A percentile compares a stretch with the other conserved stretches of the same genome.
Evolutionary conservation across 129 eudicot genomes (phyloP).

Genomic region (Lonicera japonica): DNA sequence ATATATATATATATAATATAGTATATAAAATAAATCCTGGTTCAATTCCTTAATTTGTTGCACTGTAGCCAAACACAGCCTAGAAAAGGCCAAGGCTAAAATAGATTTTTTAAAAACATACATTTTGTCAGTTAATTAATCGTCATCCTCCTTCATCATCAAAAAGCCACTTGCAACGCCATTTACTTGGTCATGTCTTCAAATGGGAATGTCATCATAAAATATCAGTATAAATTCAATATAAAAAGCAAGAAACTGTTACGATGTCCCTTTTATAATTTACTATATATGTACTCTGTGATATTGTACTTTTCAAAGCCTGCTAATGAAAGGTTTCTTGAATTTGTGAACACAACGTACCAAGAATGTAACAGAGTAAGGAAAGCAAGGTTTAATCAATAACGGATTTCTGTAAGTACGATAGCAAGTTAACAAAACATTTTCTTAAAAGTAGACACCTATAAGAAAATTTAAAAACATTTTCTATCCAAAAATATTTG

Average conservation of each 20-base stretch:
- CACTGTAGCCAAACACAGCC: neutral
- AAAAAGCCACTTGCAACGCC: neutral
- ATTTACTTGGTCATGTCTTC: neutral
- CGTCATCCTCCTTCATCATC: neutral
- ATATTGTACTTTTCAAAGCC: neutral
- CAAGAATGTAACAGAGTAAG: neutral
- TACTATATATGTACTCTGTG: neutral
- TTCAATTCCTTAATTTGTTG: neutral
- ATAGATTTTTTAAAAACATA: neutral
- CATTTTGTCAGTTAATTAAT: neutral
- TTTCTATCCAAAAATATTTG: too few species aligned
- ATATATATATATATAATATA: too few species aligned
- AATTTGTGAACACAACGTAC: neutral
- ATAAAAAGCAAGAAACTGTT: constrained; percentile 18
- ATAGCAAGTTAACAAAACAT: too few species aligned
- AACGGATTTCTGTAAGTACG: neutral
- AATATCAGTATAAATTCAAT: neutral
- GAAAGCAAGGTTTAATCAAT: neutral
- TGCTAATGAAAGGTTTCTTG: neutral
- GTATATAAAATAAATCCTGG: too few species aligned
- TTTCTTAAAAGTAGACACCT: too few species aligned
- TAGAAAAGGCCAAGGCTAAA: neutral
- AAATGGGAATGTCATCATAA: neutral
- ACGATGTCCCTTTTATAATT: constrained; percentile 16
- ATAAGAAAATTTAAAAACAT: too few species aligned